Percentiles rank a stretch among this genome's conserved stretches.
These are phyloP conservation scores for Ganoderma leucocontextum DNA, from an alignment of 1,284 basidiomycete genomes.

Conservation along the genomic window DNA sequence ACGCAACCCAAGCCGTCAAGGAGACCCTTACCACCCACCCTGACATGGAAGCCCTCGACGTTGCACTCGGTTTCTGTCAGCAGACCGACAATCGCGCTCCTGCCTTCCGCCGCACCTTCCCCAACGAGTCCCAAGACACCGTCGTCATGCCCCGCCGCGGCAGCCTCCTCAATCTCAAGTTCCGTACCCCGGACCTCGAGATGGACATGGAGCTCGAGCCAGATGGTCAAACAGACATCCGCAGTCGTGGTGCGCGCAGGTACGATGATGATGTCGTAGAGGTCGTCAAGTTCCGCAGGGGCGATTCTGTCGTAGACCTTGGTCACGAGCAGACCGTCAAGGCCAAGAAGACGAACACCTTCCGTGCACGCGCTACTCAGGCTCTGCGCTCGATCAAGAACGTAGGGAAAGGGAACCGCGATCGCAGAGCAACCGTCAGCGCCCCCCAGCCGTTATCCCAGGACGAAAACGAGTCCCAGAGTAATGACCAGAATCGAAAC, in stretches of 20 bases:
- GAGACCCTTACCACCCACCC: constrained; percentile 43
- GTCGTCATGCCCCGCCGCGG: constrained; percentile 43
- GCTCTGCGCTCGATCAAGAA: constrained; percentile 70
- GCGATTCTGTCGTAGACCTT: constrained; percentile 46
- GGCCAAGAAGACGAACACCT: constrained; percentile 57
- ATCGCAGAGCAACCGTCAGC: constrained; percentile 31
- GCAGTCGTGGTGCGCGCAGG: constrained; percentile 27
- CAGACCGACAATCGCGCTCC: constrained; percentile 45
- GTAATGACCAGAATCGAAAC: not conserved
- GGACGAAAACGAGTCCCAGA: not conserved
- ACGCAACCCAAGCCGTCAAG: constrained; percentile 53
- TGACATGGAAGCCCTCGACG: constrained; percentile 53
- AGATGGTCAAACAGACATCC: constrained; percentile 30
- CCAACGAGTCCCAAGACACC: constrained; percentile 41
- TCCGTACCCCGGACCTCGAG: constrained; percentile 11
- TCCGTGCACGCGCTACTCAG: constrained; percentile 65
- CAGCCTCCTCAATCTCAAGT: constrained; percentile 13
- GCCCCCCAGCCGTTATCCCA: constrained; percentile 14
- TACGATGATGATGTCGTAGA: constrained; percentile 66
- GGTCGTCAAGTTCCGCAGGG: constrained; percentile 68
- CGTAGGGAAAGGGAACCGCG: constrained; percentile 47
- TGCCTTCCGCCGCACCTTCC: constrained; percentile 39
- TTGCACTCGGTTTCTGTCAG: constrained; percentile 46
- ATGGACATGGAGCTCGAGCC: constrained; percentile 24
- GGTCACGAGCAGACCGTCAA: constrained; percentile 30